These are phyloP conservation scores for Triticum aestivum DNA, from an alignment of 176 grass and related monocot species.

Conservation along the genomic window IWGSC_CS_RefSeq_v2.1 NC_057814.1:395063073-395063572, in stretches of 20 bases:
- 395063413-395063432: background rate
- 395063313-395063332: background rate
- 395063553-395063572: background rate
- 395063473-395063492: background rate
- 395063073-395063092: conserved; percentile 41
- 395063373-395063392: background rate
- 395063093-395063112: conserved; percentile 22
- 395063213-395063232: conserved; percentile 19
- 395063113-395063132: conserved; percentile 45
- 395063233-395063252: background rate
- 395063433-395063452: background rate
- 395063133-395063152: conserved; percentile 30
- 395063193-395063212: background rate
- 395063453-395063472: background rate
- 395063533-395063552: background rate
- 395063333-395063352: conserved; percentile 13
- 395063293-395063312: background rate
- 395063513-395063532: background rate
- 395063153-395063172: background rate
- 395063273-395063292: background rate
- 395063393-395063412: background rate
- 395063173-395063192: background rate
- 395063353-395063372: background rate
- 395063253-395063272: background rate
- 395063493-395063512: background rate